These are phyloP conservation scores for Trametes villosa DNA, from an alignment of 768 basidiomycete species.

Conservation along the genomic window DNA sequence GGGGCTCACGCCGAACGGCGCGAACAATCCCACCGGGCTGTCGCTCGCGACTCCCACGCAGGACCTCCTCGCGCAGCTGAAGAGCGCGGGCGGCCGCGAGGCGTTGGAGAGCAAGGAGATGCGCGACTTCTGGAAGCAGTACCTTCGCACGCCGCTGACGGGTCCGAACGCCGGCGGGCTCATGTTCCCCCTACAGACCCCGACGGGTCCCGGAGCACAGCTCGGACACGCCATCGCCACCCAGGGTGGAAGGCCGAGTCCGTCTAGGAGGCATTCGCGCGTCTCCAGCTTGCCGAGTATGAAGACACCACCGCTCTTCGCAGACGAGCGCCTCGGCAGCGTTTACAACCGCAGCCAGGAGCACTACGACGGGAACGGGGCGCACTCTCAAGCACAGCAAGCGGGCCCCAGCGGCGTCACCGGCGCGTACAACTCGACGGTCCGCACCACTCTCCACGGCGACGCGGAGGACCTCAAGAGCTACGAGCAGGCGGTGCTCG, in stretches of 20 bases:
- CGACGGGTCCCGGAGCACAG: slow-evolving; percentile 24
- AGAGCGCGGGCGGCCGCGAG: slow-evolving; percentile 31
- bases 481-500: slow-evolving; percentile 78
- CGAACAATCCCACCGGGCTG: slow-evolving; percentile 35
- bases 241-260: slow-evolving; percentile 27
- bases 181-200: slow-evolving; percentile 25
- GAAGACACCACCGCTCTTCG: slow-evolving; percentile 59
- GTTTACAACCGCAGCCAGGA: slow-evolving; percentile 11
- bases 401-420: slow-evolving; percentile 18
- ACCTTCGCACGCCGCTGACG: slow-evolving; percentile 67
- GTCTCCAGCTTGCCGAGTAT: slow-evolving; percentile 72
- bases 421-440: slow-evolving; percentile 29
- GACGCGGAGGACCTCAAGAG: slow-evolving; percentile 63
- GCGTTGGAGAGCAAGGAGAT: slow-evolving; percentile 46
- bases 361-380: slow-evolving; percentile 9
- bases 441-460: slow-evolving; percentile 39
- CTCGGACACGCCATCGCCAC: slow-evolving; percentile 24
- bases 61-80: slow-evolving; percentile 30
- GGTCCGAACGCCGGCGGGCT: slow-evolving; percentile 32
- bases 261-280: slow-evolving; percentile 48
- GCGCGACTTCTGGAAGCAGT: slow-evolving; percentile 75
- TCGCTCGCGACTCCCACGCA: slow-evolving; percentile 41
- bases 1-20: slow-evolving; percentile 5
- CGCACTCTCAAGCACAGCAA: slow-evolving; percentile 21
- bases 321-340: slow-evolving; percentile 22